phyloP scores from a whole-genome alignment of 208 protist species.

The Trypanosomatidae sp. region DNA sequence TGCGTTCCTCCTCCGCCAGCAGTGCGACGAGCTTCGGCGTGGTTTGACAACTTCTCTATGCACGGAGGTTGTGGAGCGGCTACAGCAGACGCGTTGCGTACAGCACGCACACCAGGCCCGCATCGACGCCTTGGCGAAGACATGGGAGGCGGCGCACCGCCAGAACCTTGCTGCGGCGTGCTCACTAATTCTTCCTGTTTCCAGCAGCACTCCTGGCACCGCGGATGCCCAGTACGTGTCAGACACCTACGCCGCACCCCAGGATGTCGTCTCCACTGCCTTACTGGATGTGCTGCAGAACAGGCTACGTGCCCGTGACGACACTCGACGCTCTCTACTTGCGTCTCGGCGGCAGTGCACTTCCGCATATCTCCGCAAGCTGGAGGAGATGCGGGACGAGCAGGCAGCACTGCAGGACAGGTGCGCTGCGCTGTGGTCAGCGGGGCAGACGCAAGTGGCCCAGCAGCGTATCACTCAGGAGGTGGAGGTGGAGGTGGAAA shows the following conservation, averaged over 20 bases:
- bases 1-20: constrained; percentile 16
- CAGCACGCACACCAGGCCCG: constrained; percentile 50
- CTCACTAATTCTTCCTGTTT: constrained; percentile 26
- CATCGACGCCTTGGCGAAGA: constrained; percentile 39
- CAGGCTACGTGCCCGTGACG: constrained; percentile 31
- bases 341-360: constrained; percentile 27
- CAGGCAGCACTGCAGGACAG: constrained; percentile 11
- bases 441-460: constrained; percentile 11
- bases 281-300: constrained; percentile 34
- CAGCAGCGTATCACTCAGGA: constrained; percentile 17
- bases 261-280: constrained; percentile 30
- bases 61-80: constrained; percentile 34
- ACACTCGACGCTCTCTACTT: constrained; percentile 9
- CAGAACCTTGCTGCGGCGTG: constrained; percentile 46
- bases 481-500: constrained; percentile 13
- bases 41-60: constrained; percentile 19
- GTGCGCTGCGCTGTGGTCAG: constrained; percentile 16
- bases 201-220: constrained; percentile 10
- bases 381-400: constrained; percentile 24
- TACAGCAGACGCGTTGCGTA: constrained; percentile 39
- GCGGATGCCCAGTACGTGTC: constrained; percentile 6
- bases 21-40: constrained; percentile 30
- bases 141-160: constrained; percentile 64
- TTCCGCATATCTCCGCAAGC: constrained; percentile 22
- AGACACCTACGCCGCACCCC: constrained; percentile 41